Evolutionary conservation across 1,284 basidiomycete species (phyloP), one percentile per base, ranked within the genome.

Genomic region (Moniliophthora roreri): DNA sequence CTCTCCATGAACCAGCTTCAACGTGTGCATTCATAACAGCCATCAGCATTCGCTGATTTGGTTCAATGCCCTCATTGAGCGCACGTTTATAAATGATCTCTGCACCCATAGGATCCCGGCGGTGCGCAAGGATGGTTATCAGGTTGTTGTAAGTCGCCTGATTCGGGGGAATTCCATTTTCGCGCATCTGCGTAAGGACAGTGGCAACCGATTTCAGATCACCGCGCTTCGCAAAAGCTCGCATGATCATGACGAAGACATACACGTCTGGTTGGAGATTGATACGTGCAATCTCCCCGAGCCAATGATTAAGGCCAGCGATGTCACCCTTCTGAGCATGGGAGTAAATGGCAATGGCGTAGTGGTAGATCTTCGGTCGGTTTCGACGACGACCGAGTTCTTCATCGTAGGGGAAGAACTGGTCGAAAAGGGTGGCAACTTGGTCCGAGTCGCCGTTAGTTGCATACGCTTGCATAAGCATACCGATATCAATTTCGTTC

Each of bases 1-100:
- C 84, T 42, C 74, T 69, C 87, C 91, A 95, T n/a, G 84, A 82
- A 0, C 89, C 91, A 2, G 85, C 79, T 64, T 93, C 86, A 51
- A 94, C 87, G 63, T 94, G 84, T 0, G 90, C 91, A 62, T 93
- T 85, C 81, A 98, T 85, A 48, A 98, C 68, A 3, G 89, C 76
- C 9, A 81, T 79, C 62, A 89, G 76, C 75, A 92, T 84, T 16
- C 72, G 68, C 23, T 77, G 76, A 63, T 89, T 85, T 1, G 91
- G 88, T 2, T 69, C 63, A 49, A 93, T 65, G 2, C 86, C 86
- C 42, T 85, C 79, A 9, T 66, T 62, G 23, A 87, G 53, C 2
- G 90, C 89, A 38, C 78, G 80, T 61, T 81, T 74, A 69, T 89
- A 90, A 35, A 93, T 69, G 4, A 75, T 72, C 58, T 89, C 84